Evolutionary conservation across 257 asterid genomes (phyloP), one percentile per base, ranked within the genome.

Genomic region (Lantana camara): DNA sequence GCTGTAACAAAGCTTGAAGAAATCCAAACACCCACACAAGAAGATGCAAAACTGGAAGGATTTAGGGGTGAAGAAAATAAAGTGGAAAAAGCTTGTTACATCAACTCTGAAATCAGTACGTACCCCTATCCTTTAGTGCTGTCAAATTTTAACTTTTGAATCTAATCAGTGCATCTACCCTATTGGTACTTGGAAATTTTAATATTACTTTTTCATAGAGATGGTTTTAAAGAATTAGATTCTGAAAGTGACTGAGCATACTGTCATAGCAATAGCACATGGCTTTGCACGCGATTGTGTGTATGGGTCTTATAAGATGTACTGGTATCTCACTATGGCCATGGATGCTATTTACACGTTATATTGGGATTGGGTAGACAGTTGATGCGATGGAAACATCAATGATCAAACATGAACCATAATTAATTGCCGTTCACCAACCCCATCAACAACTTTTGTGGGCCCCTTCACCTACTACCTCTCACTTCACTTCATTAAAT

Each of bases 81-180:
- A 88, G 77, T 90, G 97, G 99, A 94, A 90, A 80, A 90, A 86
- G 77, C 84, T 94, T 64, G 88, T 94, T 56, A 70, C 86, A 56
- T 78, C 91, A 47, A 85, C 87, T 60, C 57, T 93, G 69, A 80
- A 80, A 83, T 85, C 95, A 40, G 99, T 93, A 84, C 4, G 91
- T 79, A 14, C 59, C 20, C 42, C 53, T 21, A 20, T 54, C 37
- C 42, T 69, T 16, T 27, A 34, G 22, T 13, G 59, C 53, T 37
- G 44, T 42, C 30, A 44, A 17, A 29, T 41, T 19, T 47, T 34
- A 12, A 22, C 40, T 37, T 52, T 11, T 45, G 10, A 22, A 12
- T 23, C 19, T 34, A 37, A 9, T 20, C 29, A 17, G 35, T 19
- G 9, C 15, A 45, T 19, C 44, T 23, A 16, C 23, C 52, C 15